phyloP scores from a whole-genome alignment of 176 grass and related monocot genomes.

The Themeda triandra region DNA sequence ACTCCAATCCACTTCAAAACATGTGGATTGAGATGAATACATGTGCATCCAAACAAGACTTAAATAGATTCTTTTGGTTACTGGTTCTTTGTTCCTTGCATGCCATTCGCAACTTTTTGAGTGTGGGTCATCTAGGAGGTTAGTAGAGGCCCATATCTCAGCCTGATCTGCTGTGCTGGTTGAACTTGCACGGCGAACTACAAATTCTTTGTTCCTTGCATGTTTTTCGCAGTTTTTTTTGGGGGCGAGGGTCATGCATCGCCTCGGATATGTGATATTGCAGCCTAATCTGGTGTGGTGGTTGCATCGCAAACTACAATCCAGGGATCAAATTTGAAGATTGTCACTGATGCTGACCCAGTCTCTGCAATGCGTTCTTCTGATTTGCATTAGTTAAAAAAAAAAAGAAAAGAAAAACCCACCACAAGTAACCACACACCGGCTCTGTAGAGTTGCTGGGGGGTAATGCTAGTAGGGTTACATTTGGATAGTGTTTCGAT shows the following conservation, averaged over 20 bases:
- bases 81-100: not conserved
- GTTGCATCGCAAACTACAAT: not conserved
- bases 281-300: not conserved
- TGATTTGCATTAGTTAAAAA: not conserved
- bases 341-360: not conserved
- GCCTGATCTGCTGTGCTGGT: not conserved
- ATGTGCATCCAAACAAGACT: too few relatives aligned
- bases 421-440: not conserved
- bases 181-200: not conserved
- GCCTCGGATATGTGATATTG: not conserved
- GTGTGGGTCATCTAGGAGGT: not conserved
- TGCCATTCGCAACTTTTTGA: not conserved
- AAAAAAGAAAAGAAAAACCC: not conserved
- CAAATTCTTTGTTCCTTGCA: too few relatives aligned
- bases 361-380: not conserved
- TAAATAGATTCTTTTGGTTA: not conserved
- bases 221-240: too few relatives aligned
- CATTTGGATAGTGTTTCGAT: not conserved
- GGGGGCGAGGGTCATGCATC: too few relatives aligned
- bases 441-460: not conserved
- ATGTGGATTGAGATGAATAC: too few relatives aligned
- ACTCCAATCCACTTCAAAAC: too few relatives aligned
- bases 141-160: not conserved
- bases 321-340: not conserved
- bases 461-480: not conserved